Conservation (phyloP, 2,329 filamentous ascomycete species). For the Ustulina deusta region DNA sequence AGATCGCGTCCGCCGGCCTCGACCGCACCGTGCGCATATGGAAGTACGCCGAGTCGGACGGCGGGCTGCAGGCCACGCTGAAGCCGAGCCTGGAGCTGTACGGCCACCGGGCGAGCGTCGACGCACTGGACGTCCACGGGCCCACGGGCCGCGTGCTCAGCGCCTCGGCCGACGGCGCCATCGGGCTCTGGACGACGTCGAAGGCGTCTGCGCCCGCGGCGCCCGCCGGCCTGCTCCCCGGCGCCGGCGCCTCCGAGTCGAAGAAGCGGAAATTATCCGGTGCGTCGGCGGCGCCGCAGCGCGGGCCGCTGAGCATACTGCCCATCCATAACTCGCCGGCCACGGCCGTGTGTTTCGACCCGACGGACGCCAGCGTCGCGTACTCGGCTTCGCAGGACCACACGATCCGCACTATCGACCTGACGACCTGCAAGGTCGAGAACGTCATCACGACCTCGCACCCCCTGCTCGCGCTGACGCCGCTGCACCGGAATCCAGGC, state of each 20-base stretch:
- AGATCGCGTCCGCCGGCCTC: conserved; percentile 84
- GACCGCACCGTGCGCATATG: conserved; percentile 90
- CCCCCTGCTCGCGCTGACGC: conserved; percentile 81
- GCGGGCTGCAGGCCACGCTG: conserved; percentile 70
- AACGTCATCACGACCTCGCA: conserved; percentile 87
- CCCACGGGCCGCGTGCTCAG: conserved; percentile 83
- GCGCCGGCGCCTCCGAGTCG: conserved; percentile 68
- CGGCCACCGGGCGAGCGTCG: conserved; percentile 81
- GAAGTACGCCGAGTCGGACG: conserved; percentile 80
- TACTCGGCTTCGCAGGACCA: conserved; percentile 95
- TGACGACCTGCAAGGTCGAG: conserved; percentile 82
- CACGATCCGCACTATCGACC: conserved; percentile 88
- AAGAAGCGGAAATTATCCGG: conserved; percentile 80
- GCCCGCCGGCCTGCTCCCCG: conserved; percentile 75
- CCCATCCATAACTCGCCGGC: conserved; percentile 78
- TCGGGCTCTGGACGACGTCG: conserved; percentile 90
- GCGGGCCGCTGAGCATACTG: conserved; percentile 82
- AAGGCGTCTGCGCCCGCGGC: conserved; percentile 81
- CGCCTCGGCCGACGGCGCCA: conserved; percentile 82
- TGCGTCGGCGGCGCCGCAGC: conserved; percentile 72
- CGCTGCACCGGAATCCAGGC: conserved; percentile 72
- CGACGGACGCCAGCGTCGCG: conserved; percentile 84
- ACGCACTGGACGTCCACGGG: conserved; percentile 79
- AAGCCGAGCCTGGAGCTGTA: conserved; percentile 84
- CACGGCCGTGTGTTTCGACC: conserved; percentile 86